phyloP scores from a whole-genome alignment of 345 rosid genomes.

The Bretschneidera sinensis region DNA sequence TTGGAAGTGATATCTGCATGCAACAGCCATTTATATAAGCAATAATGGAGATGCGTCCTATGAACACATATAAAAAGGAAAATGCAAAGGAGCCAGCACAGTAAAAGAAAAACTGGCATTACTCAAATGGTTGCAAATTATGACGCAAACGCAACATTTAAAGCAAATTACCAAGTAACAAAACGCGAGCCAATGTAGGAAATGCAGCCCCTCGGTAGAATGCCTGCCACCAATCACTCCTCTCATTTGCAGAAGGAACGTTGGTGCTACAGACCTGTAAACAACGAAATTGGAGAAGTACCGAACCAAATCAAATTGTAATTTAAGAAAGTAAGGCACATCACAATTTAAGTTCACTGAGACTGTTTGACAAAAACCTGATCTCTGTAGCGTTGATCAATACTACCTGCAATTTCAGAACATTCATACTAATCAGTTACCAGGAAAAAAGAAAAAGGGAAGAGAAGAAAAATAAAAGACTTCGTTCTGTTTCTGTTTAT shows the following conservation, averaged over 20 bases:
- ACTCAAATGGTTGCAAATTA: conserved; percentile 4
- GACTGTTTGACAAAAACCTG: conserved; percentile 36
- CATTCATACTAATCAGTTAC: not conserved
- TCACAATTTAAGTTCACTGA: conserved; percentile 5
- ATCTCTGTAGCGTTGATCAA: conserved; percentile 46
- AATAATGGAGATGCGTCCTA: not conserved
- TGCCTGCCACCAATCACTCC: conserved; percentile 40
- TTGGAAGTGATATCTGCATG: conserved; percentile 77
- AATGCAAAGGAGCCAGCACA: not conserved
- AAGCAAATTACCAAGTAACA: conserved; percentile 52
- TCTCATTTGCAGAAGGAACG: conserved; percentile 44
- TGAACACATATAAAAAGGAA: too few species aligned
- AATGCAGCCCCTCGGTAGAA: conserved; percentile 79
- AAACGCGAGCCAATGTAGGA: conserved; percentile 58
- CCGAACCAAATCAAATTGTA: not conserved
- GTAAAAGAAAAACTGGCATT: conserved; percentile 3
- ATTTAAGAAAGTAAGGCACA: too few species aligned
- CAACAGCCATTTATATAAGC: conserved; percentile 10
- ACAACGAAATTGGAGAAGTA: not conserved
- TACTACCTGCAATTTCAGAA: conserved; percentile 37
- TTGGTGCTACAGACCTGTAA: conserved; percentile 37
- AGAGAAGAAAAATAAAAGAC: not conserved
- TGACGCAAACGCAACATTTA: not conserved
- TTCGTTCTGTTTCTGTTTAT: too few species aligned
- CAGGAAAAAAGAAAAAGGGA: conserved; percentile 2